These are phyloP conservation scores for Lecanoromycetidae sp. DNA, from an alignment of 2,329 filamentous ascomycete genomes.

Conservation along the genomic window DNA sequence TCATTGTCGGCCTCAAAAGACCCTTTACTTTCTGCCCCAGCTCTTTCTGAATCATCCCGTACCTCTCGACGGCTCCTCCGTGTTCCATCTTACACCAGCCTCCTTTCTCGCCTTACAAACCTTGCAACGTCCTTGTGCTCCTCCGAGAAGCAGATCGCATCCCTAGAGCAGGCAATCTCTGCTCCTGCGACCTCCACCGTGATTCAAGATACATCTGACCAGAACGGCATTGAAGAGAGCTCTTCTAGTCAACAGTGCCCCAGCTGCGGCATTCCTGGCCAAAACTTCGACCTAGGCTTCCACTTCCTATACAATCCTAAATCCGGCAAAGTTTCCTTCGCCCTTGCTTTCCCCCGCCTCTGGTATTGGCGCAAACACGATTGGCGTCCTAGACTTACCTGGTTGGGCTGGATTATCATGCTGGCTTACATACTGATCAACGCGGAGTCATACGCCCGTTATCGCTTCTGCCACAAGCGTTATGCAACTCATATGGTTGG, in stretches of 20 bases:
- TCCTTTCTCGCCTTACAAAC: slow-evolving; percentile 17
- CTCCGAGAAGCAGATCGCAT: slow-evolving; percentile 17
- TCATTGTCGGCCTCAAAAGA: neutral
- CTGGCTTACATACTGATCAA: neutral
- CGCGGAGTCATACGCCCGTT: slow-evolving; percentile 7
- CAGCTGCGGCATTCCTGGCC: slow-evolving; percentile 13
- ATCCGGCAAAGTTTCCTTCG: slow-evolving; percentile 5
- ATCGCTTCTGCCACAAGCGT: slow-evolving; percentile 9
- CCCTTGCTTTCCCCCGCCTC: slow-evolving; percentile 17
- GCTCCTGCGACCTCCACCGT: neutral
- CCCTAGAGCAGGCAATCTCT: slow-evolving; percentile 17
- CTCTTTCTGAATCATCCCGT: neutral
- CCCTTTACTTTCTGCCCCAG: neutral
- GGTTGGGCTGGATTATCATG: slow-evolving; percentile 14
- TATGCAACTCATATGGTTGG: slow-evolving; percentile 13
- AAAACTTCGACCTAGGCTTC: neutral
- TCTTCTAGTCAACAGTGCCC: slow-evolving; percentile 18
- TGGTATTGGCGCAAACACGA: slow-evolving; percentile 10
- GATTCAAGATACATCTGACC: too few species aligned
- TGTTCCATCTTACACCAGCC: slow-evolving; percentile 15
- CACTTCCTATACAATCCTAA: neutral
- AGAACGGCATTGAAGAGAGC: too few species aligned
- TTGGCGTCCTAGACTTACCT: slow-evolving; percentile 15
- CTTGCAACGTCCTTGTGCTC: slow-evolving; percentile 18
- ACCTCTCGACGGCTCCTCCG: too few species aligned